These are phyloP conservation scores for Clarireedia hainanense DNA, from an alignment of 2,329 filamentous ascomycete species.

Conservation along the genomic window DNA sequence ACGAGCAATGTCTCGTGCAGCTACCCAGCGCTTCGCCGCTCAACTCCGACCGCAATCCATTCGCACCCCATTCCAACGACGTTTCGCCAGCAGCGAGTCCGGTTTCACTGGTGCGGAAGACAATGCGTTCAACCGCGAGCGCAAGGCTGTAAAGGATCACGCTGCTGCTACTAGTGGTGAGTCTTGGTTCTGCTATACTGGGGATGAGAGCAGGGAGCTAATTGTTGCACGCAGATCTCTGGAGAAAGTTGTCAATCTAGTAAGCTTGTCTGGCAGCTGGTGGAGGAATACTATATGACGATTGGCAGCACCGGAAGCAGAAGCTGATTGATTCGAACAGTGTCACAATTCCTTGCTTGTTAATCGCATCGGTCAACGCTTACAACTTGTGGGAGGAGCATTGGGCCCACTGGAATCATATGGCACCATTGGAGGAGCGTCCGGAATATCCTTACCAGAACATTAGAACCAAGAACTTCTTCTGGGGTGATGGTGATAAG, in stretches of 20 bases:
- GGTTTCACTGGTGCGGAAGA: slow-evolving; percentile 57
- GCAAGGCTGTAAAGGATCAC: slow-evolving; percentile 83
- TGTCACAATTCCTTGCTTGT: slow-evolving; percentile 64
- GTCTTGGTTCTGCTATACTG: slow-evolving; percentile 29
- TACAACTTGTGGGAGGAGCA: slow-evolving; percentile 91
- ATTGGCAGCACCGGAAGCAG: neutral
- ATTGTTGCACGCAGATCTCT: slow-evolving; percentile 58
- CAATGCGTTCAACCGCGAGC: slow-evolving; percentile 91
- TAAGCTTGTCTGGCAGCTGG: slow-evolving; percentile 44
- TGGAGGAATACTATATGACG: neutral
- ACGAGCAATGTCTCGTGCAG: slow-evolving; percentile 49
- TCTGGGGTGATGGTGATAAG: slow-evolving; percentile 95
- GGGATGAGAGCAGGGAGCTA: slow-evolving; percentile 12
- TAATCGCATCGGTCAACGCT: slow-evolving; percentile 70
- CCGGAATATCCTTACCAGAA: slow-evolving; percentile 96
- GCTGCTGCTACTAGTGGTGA: slow-evolving; percentile 75
- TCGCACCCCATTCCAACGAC: slow-evolving; percentile 57
- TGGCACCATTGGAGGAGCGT: slow-evolving; percentile 82
- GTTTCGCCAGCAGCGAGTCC: slow-evolving; percentile 57
- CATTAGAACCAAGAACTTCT: slow-evolving; percentile 92
- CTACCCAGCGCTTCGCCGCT: slow-evolving; percentile 53
- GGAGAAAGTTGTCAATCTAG: slow-evolving; percentile 95
- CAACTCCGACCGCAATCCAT: slow-evolving; percentile 48
- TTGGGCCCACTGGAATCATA: slow-evolving; percentile 90
- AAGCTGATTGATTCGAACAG: slow-evolving; percentile 38